Evolutionary conservation across 768 basidiomycete genomes (phyloP), one percentile per base, ranked within the genome.

Genomic region (Tricholoma sp.): DNA sequence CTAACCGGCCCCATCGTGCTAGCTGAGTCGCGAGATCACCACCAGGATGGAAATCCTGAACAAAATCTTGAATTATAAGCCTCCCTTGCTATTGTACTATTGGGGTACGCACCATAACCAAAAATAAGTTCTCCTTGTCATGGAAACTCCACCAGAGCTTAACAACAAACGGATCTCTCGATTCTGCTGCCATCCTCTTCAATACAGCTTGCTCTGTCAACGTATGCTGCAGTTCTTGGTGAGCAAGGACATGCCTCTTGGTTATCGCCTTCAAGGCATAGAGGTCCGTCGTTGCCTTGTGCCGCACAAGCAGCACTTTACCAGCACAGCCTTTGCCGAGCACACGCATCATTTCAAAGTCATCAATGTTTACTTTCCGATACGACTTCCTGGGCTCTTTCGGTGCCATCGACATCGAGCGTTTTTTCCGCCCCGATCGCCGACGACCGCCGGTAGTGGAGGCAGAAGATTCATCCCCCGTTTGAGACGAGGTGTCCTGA

Each of bases 91-190:
- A 43, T 18, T 43, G 18, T 7, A 18, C n/a, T n/a, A n/a, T n/a
- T n/a, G n/a, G n/a, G n/a, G n/a, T 43, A 76, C 74, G 64, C 59
- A 89, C 90, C 89, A 98, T 95, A 41, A 98, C 93, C 66, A 98
- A 82, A 74, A 95, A 98, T 60, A 98, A 74, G 68, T 97, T 95
- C 70, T 98, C 94, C 74, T 91, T 90, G 74, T 98, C 95, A 72
- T 98, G 95, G 76, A 98, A 99, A 72, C 90, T 90, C 89, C 91
- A 95, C 85, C 93, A 91, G n/a, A 99, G 82, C 70, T 89, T 92
- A 59, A 98, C 92, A 54, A 98, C 90, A 70, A 98, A 99, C 11
- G 94, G 94, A 69, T 98, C 94, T 64, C 82, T 81, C 57, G 85
- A 83, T 65, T 89, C 85, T 4, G 92, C 91, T 1, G 94, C 90